Conservation (phyloP, 2,329 filamentous ascomycete genomes). For the Paramyrothecium sp. region DNA sequence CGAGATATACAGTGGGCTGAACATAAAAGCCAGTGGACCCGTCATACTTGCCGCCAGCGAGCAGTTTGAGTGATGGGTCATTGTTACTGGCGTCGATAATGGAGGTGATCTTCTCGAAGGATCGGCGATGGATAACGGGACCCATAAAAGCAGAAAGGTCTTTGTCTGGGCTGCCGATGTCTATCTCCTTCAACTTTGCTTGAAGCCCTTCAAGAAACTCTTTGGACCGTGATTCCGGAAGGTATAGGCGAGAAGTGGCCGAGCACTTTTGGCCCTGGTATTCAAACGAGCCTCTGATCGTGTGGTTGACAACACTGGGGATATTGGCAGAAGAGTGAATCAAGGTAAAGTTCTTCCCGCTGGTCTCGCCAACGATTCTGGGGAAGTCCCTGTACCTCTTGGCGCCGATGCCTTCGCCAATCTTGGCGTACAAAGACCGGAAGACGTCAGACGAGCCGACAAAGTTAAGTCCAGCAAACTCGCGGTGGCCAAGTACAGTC, state of each 20-base stretch:
- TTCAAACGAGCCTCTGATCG: slow-evolving; percentile 83
- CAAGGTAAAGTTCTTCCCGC: slow-evolving; percentile 91
- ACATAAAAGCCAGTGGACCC: slow-evolving; percentile 79
- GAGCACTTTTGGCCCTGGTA: slow-evolving; percentile 92
- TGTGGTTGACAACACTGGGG: slow-evolving; percentile 76
- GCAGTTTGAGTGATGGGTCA: slow-evolving; percentile 68
- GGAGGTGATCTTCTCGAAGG: slow-evolving; percentile 75
- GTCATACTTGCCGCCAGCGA: slow-evolving; percentile 77
- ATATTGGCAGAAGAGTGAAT: slow-evolving; percentile 76
- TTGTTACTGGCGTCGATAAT: slow-evolving; percentile 79
- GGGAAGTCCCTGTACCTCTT: slow-evolving; percentile 84
- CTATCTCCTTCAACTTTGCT: too few species aligned
- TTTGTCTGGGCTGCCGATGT: slow-evolving; percentile 57
- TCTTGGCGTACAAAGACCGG: slow-evolving; percentile 82
- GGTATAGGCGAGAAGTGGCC: slow-evolving; percentile 77
- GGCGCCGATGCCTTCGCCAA: slow-evolving; percentile 76
- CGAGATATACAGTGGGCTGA: slow-evolving; percentile 78
- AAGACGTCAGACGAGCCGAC: slow-evolving; percentile 92
- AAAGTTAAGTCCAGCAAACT: slow-evolving; percentile 92
- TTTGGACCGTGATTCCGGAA: slow-evolving; percentile 72
- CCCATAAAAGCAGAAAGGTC: slow-evolving; percentile 78
- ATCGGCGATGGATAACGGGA: slow-evolving; percentile 79
- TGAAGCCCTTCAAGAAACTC: slow-evolving; percentile 64
- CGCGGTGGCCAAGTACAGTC: slow-evolving; percentile 69
- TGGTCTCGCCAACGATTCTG: slow-evolving; percentile 85